Evolutionary conservation across 208 protist species (phyloP), one percentile per base, ranked within the genome.

Genomic region (Wallacemonas sp.): DNA sequence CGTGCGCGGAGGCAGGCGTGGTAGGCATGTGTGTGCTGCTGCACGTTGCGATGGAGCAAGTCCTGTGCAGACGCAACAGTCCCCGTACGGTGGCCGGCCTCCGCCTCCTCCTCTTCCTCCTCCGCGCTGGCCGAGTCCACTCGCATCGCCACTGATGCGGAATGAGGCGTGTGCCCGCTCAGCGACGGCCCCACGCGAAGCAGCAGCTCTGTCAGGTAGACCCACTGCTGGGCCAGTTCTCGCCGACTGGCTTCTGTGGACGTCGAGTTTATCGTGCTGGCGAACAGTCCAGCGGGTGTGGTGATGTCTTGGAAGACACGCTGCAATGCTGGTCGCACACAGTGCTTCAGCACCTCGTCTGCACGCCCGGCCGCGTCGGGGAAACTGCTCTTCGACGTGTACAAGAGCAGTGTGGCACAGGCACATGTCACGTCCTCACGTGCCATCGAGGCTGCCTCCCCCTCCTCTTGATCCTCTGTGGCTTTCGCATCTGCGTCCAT

Each of bases 171-270:
- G 29, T 23, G n/a, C 14, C 29, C 3, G 12, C 3, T 23, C 31
- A 59, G n/a, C 29, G 52, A 44, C 4, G 52, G 52, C 11, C 52
- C 52, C 26, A 59, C 31, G 12, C 52, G 52, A 29, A 59, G 32
- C 10, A 42, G 31, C 52, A 59, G 52, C 52, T 59, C 52, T 2
- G 52, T 41, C 31, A 39, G 2, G 20, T 23, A 39, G 52, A 59
- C 7, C 16, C 16, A n/a, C 4, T 36, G n/a, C 52, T 59, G 52
- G 3, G 16, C 52, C 25, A 55, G 26, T 41, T 3, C 31, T 23
- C 39, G 7, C 5, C 52, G n/a, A n/a, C n/a, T n/a, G n/a, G n/a
- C n/a, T n/a, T n/a, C n/a, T n/a, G n/a, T n/a, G n/a, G n/a, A n/a
- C n/a, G n/a, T n/a, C n/a, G n/a, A n/a, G n/a, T n/a, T n/a, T n/a